A percentile compares a stretch with the other conserved stretches of the same genome.
phyloP scores from a whole-genome alignment of 2,329 filamentous ascomycete species.

The Camillea tinctor region DNA sequence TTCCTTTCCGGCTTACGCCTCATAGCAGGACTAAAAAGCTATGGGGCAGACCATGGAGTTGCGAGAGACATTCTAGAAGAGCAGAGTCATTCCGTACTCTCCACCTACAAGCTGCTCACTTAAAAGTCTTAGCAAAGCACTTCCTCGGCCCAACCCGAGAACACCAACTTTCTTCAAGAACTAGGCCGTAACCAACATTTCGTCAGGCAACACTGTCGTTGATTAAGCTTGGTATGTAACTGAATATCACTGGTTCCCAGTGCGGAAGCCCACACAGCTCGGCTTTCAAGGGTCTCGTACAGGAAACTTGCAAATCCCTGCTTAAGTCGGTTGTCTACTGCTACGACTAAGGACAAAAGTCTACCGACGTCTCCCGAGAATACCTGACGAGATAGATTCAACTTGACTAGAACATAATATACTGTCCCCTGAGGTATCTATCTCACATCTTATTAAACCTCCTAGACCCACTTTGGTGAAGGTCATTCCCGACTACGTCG shows the following conservation, averaged over 20 bases:
- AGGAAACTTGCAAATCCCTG: slow-evolving; percentile 22
- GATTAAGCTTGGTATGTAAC: slow-evolving; percentile 13
- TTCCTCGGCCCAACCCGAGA: slow-evolving; percentile 8
- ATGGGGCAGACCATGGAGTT: background rate
- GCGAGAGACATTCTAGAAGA: background rate
- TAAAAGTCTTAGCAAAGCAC: slow-evolving; percentile 9
- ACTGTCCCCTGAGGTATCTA: slow-evolving; percentile 16
- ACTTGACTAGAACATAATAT: slow-evolving; percentile 18
- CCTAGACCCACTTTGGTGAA: slow-evolving; percentile 22
- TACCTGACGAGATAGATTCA: slow-evolving; percentile 21
- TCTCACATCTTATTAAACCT: slow-evolving; percentile 14
- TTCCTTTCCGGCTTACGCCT: slow-evolving; percentile 15
- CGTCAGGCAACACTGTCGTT: slow-evolving; percentile 25
- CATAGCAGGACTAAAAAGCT: background rate
- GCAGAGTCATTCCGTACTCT: background rate
- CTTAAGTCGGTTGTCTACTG: slow-evolving; percentile 18
- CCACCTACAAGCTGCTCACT: slow-evolving; percentile 1
- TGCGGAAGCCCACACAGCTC: slow-evolving; percentile 18
- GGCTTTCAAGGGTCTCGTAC: slow-evolving; percentile 21
- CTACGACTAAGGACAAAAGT: slow-evolving; percentile 17
- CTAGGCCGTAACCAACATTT: slow-evolving; percentile 12
- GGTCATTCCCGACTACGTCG: slow-evolving; percentile 21
- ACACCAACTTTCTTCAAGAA: slow-evolving; percentile 7
- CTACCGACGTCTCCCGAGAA: slow-evolving; percentile 21
- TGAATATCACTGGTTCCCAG: slow-evolving; percentile 19